These are phyloP conservation scores for Spirogloea muscicola DNA, from an alignment of 139 green algal genomes.

Conservation along the genomic window DNA sequence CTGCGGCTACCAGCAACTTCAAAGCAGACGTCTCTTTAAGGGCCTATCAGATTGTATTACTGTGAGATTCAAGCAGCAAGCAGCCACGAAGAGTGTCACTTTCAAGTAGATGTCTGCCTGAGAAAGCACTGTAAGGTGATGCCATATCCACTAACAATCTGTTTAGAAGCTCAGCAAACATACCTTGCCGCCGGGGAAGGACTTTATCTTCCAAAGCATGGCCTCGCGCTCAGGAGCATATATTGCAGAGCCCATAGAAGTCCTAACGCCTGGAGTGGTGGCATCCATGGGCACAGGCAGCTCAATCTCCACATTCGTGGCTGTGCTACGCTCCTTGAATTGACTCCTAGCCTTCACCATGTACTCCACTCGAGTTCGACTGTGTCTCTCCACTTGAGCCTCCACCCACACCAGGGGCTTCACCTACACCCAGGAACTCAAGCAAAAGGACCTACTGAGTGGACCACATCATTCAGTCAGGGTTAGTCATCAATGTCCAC, in stretches of 20 bases:
- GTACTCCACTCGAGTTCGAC: slow-evolving; percentile 88
- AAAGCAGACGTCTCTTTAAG: not conserved
- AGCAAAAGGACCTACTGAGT: too few relatives aligned
- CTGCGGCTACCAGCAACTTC: not conserved
- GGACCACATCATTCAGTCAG: too few relatives aligned
- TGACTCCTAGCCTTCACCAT: slow-evolving; percentile 85
- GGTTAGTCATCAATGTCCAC: too few relatives aligned
- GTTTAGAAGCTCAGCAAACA: too few relatives aligned
- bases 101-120: too few relatives aligned
- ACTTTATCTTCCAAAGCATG: slow-evolving; percentile 97
- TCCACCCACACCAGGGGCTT: slow-evolving; percentile 93
- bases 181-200: slow-evolving; percentile 81
- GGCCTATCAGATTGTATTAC: not conserved
- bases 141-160: not conserved
- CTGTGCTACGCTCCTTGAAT: slow-evolving; percentile 84
- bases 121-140: too few relatives aligned
- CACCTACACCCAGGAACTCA: too few relatives aligned
- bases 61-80: too few relatives aligned
- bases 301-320: slow-evolving; percentile 87
- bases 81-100: too few relatives aligned
- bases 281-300: slow-evolving; percentile 86
- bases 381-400: slow-evolving; percentile 81
- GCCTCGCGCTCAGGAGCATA: slow-evolving; percentile 92
- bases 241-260: slow-evolving; percentile 65
- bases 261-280: slow-evolving; percentile 70